Evolutionary conservation across 768 basidiomycete species (phyloP).

Genomic region (Podaxis sp.): DNA sequence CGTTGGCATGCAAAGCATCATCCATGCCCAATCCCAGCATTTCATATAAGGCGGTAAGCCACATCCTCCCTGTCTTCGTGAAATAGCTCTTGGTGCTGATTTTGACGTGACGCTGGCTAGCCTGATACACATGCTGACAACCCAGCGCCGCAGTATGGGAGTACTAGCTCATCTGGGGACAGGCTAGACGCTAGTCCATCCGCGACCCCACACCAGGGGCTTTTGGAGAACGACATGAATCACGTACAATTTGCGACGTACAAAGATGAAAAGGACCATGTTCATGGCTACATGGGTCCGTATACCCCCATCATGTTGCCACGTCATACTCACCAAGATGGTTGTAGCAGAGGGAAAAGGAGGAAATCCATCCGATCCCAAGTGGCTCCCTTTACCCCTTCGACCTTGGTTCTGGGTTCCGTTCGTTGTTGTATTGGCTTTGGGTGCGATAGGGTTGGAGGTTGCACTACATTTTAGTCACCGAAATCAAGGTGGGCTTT

Average conservation of each 20-base stretch:
- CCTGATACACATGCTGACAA: neutral
- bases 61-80: neutral
- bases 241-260: constrained; percentile 22
- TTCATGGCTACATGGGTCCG: neutral
- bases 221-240: neutral
- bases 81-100: neutral
- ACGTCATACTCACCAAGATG: neutral
- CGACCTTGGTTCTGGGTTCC: constrained; percentile 43
- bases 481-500: constrained; percentile 35
- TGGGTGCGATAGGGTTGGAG: constrained; percentile 40
- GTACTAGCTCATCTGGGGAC: neutral
- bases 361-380: neutral
- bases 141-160: neutral
- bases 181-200: constrained; percentile 2
- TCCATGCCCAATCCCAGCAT: constrained; percentile 1
- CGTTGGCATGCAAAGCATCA: neutral
- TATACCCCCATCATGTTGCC: neutral
- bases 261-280: constrained; percentile 9
- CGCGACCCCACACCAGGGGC: neutral
- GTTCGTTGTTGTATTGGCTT: constrained; percentile 32
- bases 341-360: neutral
- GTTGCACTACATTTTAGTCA: constrained; percentile 42
- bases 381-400: constrained; percentile 42
- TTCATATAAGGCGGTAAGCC: neutral
- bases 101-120: neutral